Evolutionary conservation across 2,329 filamentous ascomycete species (phyloP), one percentile per base, ranked within the genome.

Genomic region (Sclerotinia spermophila): DNA sequence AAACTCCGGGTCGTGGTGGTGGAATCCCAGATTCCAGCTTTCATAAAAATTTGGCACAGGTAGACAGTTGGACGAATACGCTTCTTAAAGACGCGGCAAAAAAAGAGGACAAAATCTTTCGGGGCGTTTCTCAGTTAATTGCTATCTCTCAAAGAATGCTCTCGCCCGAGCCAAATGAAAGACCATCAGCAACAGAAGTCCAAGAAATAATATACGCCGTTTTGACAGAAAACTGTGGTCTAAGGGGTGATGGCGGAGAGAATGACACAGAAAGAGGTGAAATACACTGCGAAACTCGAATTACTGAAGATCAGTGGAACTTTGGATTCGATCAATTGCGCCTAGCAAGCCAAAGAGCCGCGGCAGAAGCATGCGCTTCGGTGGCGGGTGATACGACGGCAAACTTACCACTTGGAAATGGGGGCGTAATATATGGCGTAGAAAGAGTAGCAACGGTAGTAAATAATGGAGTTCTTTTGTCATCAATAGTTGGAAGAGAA

Each of bases 21-120:
- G 88, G 87, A 8, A 85, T 90, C 1, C 77, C 77, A 2, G 91
- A 93, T 79, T 85, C 89, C 0, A 92, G 89, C 0, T 94, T 92
- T 79, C 91, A 93, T 79, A 86, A 86, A 73, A 92, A 93, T 75
- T 82, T 90, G 1, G 85, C 86, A 24, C 90, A 91, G 78, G 85
- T 93, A 2, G 86, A 90, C 73, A 83, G 83, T 21, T 94, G 91
- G 91, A 90, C 92, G 82, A 81, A 82, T 1, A 80, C 80, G 2
- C 81, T 92, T 6, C 86, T 87, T 44, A 86, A 87, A 71, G 87
- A 90, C n/a, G 87, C 86, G 13, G 67, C 79, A 75, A 72, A 85
- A 72, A 81, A 81, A 68, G 77, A 80, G 55, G 84, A 83, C 58
- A 78, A 81, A 45, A 77, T 86, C 5, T 86, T 87, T 71, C 79